These are phyloP conservation scores for Castanopsis chinensis DNA, from an alignment of 306 rosid genomes.

Conservation along the genomic window DNA sequence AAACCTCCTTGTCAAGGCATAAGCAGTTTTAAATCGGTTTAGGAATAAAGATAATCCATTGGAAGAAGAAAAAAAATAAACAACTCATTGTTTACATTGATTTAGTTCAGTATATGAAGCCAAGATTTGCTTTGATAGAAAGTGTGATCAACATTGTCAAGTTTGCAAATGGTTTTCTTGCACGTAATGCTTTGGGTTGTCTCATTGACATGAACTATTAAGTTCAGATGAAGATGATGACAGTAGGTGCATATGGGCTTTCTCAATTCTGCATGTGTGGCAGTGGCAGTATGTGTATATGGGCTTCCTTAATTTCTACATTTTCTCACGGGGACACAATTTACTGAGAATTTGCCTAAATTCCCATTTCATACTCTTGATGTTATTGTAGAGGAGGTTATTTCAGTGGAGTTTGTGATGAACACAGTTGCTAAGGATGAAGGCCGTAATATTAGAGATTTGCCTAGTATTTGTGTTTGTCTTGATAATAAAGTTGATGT, in stretches of 20 bases:
- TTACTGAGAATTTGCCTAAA: conserved; percentile 71
- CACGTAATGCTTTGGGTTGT: conserved; percentile 88
- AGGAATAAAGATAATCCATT: conserved; percentile 68
- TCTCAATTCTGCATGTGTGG: conserved; percentile 91
- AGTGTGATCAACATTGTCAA: conserved; percentile 79
- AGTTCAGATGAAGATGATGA: conserved; percentile 76
- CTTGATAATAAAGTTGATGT: too few species aligned
- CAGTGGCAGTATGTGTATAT: too few species aligned
- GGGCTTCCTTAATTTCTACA: too few species aligned
- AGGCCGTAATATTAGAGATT: conserved; percentile 46
- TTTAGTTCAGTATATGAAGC: conserved; percentile 70
- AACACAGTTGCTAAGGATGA: conserved; percentile 56
- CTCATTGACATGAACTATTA: conserved; percentile 85
- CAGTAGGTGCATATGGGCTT: conserved; percentile 93
- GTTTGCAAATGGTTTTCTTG: conserved; percentile 80
- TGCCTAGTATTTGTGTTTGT: too few species aligned
- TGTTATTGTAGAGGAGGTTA: conserved; percentile 60
- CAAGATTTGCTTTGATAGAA: conserved; percentile 84
- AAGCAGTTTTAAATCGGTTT: conserved; percentile 83
- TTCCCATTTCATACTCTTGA: conserved; percentile 83
- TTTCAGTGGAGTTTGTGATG: conserved; percentile 65
- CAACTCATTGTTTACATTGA: conserved; percentile 87
- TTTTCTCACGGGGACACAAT: conserved; percentile 87
- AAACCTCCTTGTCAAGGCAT: conserved; percentile 93
- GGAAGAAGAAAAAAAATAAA: conserved; percentile 79